These are phyloP conservation scores for Limonium bicolor DNA, from an alignment of 148 eudicot genomes.

Conservation along the genomic window DNA sequence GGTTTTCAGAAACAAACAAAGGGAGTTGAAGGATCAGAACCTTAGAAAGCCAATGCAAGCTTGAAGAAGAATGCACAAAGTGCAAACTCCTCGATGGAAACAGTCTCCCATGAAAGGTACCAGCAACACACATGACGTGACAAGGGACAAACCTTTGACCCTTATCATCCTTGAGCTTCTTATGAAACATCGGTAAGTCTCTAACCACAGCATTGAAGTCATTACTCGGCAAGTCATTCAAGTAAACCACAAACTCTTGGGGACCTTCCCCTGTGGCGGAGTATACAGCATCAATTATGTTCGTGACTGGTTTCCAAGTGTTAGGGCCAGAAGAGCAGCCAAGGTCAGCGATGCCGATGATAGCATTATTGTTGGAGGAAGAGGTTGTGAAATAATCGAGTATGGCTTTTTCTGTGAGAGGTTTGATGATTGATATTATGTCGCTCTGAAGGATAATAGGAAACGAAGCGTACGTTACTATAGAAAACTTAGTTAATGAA, in stretches of 20 bases:
- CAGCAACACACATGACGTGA: conserved; percentile 33
- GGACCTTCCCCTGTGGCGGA: conserved; percentile 3
- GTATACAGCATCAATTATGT: conserved; percentile 15
- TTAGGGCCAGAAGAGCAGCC: conserved; percentile 69
- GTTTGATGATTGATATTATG: conserved; percentile 23
- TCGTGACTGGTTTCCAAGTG: conserved; percentile 14
- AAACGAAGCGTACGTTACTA: not conserved
- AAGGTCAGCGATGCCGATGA: conserved; percentile 45
- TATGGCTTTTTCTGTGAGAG: conserved; percentile 31
- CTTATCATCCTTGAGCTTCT: conserved; percentile 14
- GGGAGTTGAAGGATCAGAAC: too few relatives aligned
- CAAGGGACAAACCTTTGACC: conserved; percentile 17
- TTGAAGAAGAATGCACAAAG: conserved; percentile 66
- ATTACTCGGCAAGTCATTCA: conserved; percentile 60
- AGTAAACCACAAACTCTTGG: conserved; percentile 30
- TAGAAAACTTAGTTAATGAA: not conserved
- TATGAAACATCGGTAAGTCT: conserved; percentile 17
- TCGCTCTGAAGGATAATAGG: conserved; percentile 17
- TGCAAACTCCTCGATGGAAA: conserved; percentile 33
- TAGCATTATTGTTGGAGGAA: not conserved
- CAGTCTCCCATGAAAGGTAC: conserved; percentile 53
- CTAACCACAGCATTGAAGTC: conserved; percentile 47
- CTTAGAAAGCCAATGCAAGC: conserved; percentile 82
- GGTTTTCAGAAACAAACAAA: too few relatives aligned
- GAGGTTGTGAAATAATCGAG: conserved; percentile 8